phyloP scores from a whole-genome alignment of 257 asterid species.

The Coffea canephora region DNA sequence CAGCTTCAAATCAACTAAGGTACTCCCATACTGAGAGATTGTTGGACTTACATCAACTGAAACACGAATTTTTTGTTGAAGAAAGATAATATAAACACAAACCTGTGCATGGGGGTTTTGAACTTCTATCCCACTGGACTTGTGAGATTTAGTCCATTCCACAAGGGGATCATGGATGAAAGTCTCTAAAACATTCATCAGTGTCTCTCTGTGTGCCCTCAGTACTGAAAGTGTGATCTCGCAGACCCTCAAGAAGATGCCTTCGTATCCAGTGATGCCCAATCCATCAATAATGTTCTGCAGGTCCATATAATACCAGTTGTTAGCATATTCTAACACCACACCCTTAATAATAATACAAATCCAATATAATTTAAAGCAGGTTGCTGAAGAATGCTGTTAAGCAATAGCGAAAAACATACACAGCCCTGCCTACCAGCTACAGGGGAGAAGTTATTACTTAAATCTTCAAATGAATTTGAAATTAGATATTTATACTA shows the following conservation, averaged over 20 bases:
- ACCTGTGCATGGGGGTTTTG: constrained; percentile 99
- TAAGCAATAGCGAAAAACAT: neutral
- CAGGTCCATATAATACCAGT: constrained; percentile 6
- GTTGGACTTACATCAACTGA: neutral
- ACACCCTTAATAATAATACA: neutral
- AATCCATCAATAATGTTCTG: constrained; percentile 98
- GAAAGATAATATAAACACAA: constrained; percentile 21
- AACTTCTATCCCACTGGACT: constrained; percentile 95
- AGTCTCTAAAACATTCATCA: constrained; percentile 90
- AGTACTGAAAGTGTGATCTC: constrained; percentile 86
- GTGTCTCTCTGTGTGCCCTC: constrained; percentile 87
- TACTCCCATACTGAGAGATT: neutral
- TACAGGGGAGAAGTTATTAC: neutral
- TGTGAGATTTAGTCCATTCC: constrained; percentile 99
- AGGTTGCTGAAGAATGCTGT: neutral
- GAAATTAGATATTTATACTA: neutral
- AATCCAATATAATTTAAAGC: neutral
- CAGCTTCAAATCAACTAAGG: neutral
- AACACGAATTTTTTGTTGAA: neutral
- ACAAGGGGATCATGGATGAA: constrained; percentile 99
- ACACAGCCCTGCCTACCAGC: neutral
- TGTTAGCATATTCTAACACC: neutral
- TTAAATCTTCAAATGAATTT: neutral
- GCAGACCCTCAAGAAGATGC: constrained; percentile 76
- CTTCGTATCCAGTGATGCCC: constrained; percentile 97